Base-by-base conservation (phyloP, 108 stramenopile genomes). In the Nitzschia sp. region DNA sequence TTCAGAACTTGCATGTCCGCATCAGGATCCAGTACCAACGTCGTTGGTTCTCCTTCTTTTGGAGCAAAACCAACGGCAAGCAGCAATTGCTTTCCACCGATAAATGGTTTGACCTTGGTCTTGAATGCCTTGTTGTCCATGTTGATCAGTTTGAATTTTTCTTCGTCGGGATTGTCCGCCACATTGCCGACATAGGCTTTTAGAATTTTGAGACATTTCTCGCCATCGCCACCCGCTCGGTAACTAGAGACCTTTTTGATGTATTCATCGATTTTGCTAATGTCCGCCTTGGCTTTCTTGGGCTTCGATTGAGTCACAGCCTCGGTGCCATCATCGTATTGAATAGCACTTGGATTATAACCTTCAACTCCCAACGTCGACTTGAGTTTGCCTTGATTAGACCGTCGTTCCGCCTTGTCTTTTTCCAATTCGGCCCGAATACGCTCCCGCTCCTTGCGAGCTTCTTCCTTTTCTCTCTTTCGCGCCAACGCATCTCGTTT, bases 221-320 rank as follows among this genome's bases (percentile, higher is more conserved):
- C 92, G n/a, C 97, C 97, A 68, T 96, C 96, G 3, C 96, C 97
- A 25, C 93, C 97, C 29, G 94, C 94, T 46, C 89, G 80, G 64
- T 95, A 92, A 18, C 79, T 80, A n/a, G 87, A 77, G 9, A 95
- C 86, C 70, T 91, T 92, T 30, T 58, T 46, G 47, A 92, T 90
- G 70, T 87, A 90, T 32, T 95, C 94, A 73, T 91, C 90, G 64
- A 95, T 91, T 61, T 88, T 92, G 71, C 85, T 74, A 9, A 74
- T 76, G 49, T 66, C 71, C 15, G 88, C 73, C 19, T 62, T 38
- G 38, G 72, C 38, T 30, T 84, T 87, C 60, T 85, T 88, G 17
- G 71, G 54, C 54, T 80, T 78, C 53, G 84, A 65, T 27, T 63
- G 68, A 15, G 54, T 74, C 48, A 75, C 61, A 38, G 76, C 82